These are phyloP conservation scores for Ophiostoma populinum DNA, from an alignment of 2,329 filamentous ascomycete species.

Conservation along the genomic window DNA sequence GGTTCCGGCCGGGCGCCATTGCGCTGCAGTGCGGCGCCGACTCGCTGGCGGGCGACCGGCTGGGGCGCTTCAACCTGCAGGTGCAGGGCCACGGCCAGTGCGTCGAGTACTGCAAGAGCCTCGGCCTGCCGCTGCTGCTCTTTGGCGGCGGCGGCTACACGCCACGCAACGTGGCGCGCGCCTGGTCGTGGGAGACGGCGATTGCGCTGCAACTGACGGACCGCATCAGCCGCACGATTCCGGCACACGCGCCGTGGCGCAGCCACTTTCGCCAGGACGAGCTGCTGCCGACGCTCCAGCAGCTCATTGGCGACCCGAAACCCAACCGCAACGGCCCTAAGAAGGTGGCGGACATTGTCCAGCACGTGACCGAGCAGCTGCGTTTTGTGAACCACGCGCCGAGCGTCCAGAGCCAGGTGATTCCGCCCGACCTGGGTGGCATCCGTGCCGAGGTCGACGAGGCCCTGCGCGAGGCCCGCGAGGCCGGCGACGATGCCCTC, in stretches of 20 bases:
- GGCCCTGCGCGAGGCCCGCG: slow-evolving; percentile 44
- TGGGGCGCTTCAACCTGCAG: slow-evolving; percentile 93
- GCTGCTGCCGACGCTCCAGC: slow-evolving; percentile 72
- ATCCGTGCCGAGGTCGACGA: slow-evolving; percentile 54
- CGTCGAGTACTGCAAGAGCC: slow-evolving; percentile 71
- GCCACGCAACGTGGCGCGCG: slow-evolving; percentile 84
- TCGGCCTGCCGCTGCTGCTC: slow-evolving; percentile 67
- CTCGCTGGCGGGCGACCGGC: slow-evolving; percentile 78
- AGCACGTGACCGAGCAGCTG: slow-evolving; percentile 69
- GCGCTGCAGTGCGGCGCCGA: slow-evolving; percentile 93
- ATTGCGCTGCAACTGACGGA: slow-evolving; percentile 65
- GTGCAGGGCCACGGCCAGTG: slow-evolving; percentile 88
- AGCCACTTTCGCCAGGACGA: slow-evolving; percentile 78
- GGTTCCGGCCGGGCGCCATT: slow-evolving; percentile 78
- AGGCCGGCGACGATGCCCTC: slow-evolving; percentile 37
- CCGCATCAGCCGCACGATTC: slow-evolving; percentile 55
- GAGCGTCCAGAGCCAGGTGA: slow-evolving; percentile 67
- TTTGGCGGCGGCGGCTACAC: slow-evolving; percentile 95
- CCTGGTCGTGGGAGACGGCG: slow-evolving; percentile 92
- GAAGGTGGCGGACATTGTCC: slow-evolving; percentile 57
- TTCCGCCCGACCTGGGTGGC: slow-evolving; percentile 58
- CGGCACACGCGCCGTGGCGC: slow-evolving; percentile 66
- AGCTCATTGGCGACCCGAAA: slow-evolving; percentile 46
- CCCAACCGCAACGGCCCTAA: slow-evolving; percentile 68
- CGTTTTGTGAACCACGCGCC: slow-evolving; percentile 72